These are phyloP conservation scores for Chloranthus sessilifolius DNA, from an alignment of 164 flowering plant genomes.

Conservation along the genomic window DNA sequence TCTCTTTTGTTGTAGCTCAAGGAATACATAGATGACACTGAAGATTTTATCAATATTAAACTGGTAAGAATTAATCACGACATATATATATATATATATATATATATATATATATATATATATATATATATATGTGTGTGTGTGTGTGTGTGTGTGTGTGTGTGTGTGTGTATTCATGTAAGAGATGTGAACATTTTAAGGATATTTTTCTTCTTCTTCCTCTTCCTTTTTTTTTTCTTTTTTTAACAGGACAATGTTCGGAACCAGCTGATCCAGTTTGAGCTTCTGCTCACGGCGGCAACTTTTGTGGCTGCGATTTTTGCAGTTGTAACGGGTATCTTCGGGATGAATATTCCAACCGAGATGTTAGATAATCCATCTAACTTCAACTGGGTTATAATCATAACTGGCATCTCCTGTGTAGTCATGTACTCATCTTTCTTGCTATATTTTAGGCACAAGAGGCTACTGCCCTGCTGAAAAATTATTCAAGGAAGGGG, in stretches of 20 bases:
- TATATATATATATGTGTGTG: no score
- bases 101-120: no score
- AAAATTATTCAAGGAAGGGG: not conserved
- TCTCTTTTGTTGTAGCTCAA: conserved; percentile 51
- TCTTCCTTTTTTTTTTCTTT: not conserved
- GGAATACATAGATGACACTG: conserved; percentile 89
- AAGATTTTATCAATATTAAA: conserved; percentile 88
- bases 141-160: not conserved
- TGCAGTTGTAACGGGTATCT: conserved; percentile 79
- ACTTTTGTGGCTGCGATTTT: conserved; percentile 80
- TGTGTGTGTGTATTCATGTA: no score
- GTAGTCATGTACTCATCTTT: conserved; percentile 44
- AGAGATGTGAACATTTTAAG: not conserved
- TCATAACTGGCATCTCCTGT: conserved; percentile 46
- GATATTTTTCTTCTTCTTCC: not conserved
- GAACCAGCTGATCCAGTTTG: conserved; percentile 85
- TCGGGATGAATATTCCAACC: conserved; percentile 83
- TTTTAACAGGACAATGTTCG: conserved; percentile 78
- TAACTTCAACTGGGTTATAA: conserved; percentile 64
- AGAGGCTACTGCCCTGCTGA: conserved; percentile 61
- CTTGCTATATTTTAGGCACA: conserved; percentile 61
- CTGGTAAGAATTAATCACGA: conserved; percentile 46
- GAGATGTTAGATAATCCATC: conserved; percentile 46
- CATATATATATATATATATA: no score
- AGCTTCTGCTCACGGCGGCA: conserved; percentile 88